Evolutionary conservation across 306 rosid genomes (phyloP).

Genomic region (Glycine soja): DNA sequence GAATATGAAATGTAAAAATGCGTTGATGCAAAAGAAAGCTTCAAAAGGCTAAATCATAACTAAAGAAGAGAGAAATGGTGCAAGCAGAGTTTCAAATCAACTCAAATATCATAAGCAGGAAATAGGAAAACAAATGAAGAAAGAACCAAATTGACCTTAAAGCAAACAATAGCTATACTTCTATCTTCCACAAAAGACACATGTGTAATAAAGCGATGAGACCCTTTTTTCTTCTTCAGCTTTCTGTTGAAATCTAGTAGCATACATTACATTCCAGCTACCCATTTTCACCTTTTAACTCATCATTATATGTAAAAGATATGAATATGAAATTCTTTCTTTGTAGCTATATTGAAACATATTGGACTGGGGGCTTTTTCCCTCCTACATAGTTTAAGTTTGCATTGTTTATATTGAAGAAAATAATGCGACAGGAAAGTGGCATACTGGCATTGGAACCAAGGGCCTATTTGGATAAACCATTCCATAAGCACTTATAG

Average conservation of each 20-base stretch:
- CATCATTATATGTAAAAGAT: not conserved
- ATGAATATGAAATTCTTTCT: too few species aligned
- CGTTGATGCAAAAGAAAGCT: not conserved
- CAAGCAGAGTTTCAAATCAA: conserved; percentile 13
- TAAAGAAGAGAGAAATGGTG: not conserved
- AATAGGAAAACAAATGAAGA: conserved; percentile 12
- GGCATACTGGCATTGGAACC: too few species aligned
- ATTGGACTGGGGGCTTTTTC: too few species aligned
- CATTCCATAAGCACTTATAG: too few species aligned
- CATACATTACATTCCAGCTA: not conserved
- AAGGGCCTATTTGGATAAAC: too few species aligned
- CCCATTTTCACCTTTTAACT: not conserved
- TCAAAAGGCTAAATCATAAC: not conserved
- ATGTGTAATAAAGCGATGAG: not conserved
- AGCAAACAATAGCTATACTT: conserved; percentile 11
- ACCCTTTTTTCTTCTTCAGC: not conserved
- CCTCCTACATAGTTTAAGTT: too few species aligned
- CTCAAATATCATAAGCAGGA: conserved; percentile 17
- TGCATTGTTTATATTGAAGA: too few species aligned
- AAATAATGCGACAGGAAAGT: too few species aligned
- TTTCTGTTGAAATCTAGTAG: not conserved
- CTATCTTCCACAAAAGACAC: not conserved
- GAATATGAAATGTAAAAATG: not conserved
- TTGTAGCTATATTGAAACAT: not conserved
- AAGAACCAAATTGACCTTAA: conserved; percentile 6